These are phyloP conservation scores for Aspergillus eucalypticola DNA, from an alignment of 2,329 filamentous ascomycete genomes.

Conservation along the genomic window DNA sequence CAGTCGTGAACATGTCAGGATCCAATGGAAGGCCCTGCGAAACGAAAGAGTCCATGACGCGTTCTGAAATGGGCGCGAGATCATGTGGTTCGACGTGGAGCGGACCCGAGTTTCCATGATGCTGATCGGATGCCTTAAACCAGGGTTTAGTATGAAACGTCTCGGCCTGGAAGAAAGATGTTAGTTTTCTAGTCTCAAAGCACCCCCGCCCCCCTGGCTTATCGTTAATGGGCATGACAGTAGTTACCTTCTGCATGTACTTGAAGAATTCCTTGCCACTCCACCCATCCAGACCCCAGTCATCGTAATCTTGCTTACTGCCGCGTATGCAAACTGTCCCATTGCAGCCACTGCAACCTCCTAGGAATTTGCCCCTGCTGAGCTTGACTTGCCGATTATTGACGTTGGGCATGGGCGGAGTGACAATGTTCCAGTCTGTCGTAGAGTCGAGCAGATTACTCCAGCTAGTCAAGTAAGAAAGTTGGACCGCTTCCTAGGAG, in stretches of 20 bases:
- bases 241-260: conserved; percentile 56
- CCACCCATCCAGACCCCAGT: conserved; percentile 58
- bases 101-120: conserved; percentile 55
- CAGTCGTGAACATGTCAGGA: conserved; percentile 61
- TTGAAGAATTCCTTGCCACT: conserved; percentile 58
- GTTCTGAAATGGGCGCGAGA: conserved; percentile 59
- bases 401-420: conserved; percentile 41
- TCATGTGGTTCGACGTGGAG: conserved; percentile 61
- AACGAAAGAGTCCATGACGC: conserved; percentile 57
- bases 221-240: background rate
- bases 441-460: conserved; percentile 46
- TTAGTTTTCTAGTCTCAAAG: background rate
- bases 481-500: no score
- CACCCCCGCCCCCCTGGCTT: background rate
- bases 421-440: conserved; percentile 49
- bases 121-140: conserved; percentile 52
- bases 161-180: conserved; percentile 47
- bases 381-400: conserved; percentile 45
- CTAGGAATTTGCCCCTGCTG: conserved; percentile 46
- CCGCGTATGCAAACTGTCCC: conserved; percentile 48
- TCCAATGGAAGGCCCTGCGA: conserved; percentile 57
- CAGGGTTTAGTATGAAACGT: conserved; percentile 60
- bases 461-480: conserved; percentile 32
- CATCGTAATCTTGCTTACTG: conserved; percentile 51
- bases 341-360: conserved; percentile 47